Evolutionary conservation across 768 basidiomycete genomes (phyloP), one percentile per base, ranked within the genome.

Genomic region (Sporobolomyces roseus): DNA sequence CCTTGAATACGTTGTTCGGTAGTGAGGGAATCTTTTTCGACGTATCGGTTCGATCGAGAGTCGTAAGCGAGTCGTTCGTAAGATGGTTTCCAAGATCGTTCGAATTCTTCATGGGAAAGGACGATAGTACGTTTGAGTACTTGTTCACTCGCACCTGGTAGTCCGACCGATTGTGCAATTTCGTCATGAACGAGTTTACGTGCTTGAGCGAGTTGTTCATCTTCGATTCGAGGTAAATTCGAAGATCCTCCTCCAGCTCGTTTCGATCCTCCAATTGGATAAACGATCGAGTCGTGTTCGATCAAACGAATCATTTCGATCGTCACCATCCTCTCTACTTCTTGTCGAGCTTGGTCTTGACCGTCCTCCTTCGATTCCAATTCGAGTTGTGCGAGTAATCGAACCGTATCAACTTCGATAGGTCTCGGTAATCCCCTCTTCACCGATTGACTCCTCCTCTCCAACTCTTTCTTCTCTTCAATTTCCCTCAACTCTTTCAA

Each of bases 251-350:
- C 83, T 9, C 92, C 91, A 9, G 91, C 84, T 41, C 84, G 82
- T 29, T 84, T 83, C 14, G 92, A 93, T 3, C 96, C 96, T 14
- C 93, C 91, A 19, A 97, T 79, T 5, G 94, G 93, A 79, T 93
- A 82, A 0, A 85, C 83, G 63, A 97, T 85, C 8, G 92, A 84
- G 78, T 99, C 96, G 76, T 98, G 93, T 61, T 86, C 84, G 66
- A 98, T 80, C 51, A 99, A 83, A 46, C 82, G 81, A 5, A 85
- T 87, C 54, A 98, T 82, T 76, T 98, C 96, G 25, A 80, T 77
- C 75, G 92, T 84, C 75, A 99, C 83, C 36, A 93, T 79, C 65
- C 79, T 83, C 69, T 85, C 83, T 2, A 85, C 88, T 10, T 81
- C 79, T 0, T 78, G 77, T 29, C 83, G 76, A 43, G 82, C 81